These are phyloP conservation scores for Arthromyces matolae DNA, from an alignment of 768 basidiomycete genomes.

Conservation along the genomic window DNA sequence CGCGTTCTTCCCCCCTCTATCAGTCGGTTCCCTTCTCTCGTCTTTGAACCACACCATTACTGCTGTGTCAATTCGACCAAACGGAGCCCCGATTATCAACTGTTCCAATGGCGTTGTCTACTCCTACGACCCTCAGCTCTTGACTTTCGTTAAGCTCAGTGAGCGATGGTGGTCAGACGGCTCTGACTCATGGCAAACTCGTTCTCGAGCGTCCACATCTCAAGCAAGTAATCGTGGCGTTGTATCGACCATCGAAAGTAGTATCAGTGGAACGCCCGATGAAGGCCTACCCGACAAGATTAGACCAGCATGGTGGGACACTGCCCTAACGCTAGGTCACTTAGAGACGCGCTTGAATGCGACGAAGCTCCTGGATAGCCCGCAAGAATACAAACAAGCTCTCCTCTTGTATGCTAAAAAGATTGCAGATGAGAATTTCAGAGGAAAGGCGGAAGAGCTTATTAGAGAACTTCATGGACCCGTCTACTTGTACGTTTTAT, in stretches of 20 bases:
- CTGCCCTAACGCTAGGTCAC: constrained; percentile 83
- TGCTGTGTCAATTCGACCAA: constrained; percentile 66
- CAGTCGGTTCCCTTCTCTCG: constrained; percentile 56
- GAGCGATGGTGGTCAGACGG: constrained; percentile 85
- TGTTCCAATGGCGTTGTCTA: constrained; percentile 77
- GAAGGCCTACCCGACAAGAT: constrained; percentile 37
- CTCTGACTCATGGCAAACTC: constrained; percentile 79
- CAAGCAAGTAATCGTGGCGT: constrained; percentile 45
- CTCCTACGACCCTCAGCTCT: constrained; percentile 69
- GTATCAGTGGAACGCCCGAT: constrained; percentile 35
- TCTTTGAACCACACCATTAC: constrained; percentile 60
- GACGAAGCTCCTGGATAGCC: constrained; percentile 71
- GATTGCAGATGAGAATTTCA: constrained; percentile 87
- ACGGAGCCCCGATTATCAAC: constrained; percentile 74
- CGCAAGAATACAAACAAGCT: constrained; percentile 78
- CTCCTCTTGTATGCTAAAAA: constrained; percentile 76
- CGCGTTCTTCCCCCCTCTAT: constrained; percentile 62
- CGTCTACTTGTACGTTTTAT: constrained; percentile 68
- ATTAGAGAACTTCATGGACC: constrained; percentile 89
- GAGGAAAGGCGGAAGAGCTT: constrained; percentile 86
- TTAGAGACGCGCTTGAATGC: constrained; percentile 81
- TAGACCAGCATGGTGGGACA: constrained; percentile 75
- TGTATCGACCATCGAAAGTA: constrained; percentile 49
- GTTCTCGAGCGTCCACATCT: constrained; percentile 44
- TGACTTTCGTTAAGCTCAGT: constrained; percentile 70